phyloP scores from a whole-genome alignment of 345 rosid genomes.

The thale cress (Arabidopsis thaliana) region TAIR10.1 NC_003071.7:703001-703500 shows the following conservation, averaged over 20 bases:
- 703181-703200: not conserved
- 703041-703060: conserved; percentile 45
- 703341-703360: conserved; percentile 1
- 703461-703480: too few species aligned
- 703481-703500: too few species aligned
- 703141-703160: conserved; percentile 46
- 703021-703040: not conserved
- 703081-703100: conserved; percentile 53
- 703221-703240: conserved; percentile 2
- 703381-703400: not conserved
- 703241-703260: not conserved
- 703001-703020: not conserved
- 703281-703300: conserved; percentile 20
- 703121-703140: conserved; percentile 47
- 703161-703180: not conserved
- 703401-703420: not conserved
- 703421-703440: too few species aligned
- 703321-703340: not conserved
- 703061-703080: conserved; percentile 29
- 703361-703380: not conserved
- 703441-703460: too few species aligned
- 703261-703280: conserved; percentile 45
- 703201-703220: not conserved
- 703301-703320: conserved; percentile 6
- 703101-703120: conserved; percentile 49